Percentiles rank a stretch among this genome's conserved stretches.
These are phyloP conservation scores for Salisapilia sapeloensis DNA, from an alignment of 352 stramenopile genomes.

Conservation along the genomic window DNA sequence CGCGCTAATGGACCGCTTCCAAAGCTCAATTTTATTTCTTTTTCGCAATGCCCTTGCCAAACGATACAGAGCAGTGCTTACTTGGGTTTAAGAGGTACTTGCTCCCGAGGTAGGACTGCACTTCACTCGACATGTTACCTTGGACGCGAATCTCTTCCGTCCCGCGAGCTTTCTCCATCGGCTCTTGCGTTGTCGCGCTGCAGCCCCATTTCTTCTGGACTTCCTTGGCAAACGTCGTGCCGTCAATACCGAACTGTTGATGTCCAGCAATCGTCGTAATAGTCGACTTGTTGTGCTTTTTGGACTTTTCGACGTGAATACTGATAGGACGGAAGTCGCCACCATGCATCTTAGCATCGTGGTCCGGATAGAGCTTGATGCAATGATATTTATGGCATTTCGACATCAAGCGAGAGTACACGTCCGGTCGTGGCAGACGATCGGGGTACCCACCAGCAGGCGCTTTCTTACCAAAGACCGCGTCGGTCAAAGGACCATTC, in stretches of 20 bases:
- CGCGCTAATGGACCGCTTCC: too few species aligned
- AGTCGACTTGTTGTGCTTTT: slow-evolving; percentile 52
- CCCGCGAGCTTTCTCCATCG: slow-evolving; percentile 37
- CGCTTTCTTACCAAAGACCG: slow-evolving; percentile 51
- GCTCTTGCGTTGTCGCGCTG: slow-evolving; percentile 28
- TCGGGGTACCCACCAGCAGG: slow-evolving; percentile 37
- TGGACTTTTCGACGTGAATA: slow-evolving; percentile 47
- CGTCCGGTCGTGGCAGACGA: slow-evolving; percentile 30
- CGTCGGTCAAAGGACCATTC: slow-evolving; percentile 46
- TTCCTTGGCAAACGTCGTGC: slow-evolving; percentile 48
- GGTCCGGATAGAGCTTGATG: slow-evolving; percentile 47
- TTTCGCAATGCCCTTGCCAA: slow-evolving; percentile 62
- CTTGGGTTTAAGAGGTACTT: slow-evolving; percentile 45
- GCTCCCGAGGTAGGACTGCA: slow-evolving; percentile 37
- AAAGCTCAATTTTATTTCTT: slow-evolving; percentile 49
- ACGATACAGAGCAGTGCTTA: slow-evolving; percentile 53
- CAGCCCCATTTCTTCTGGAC: slow-evolving; percentile 73
- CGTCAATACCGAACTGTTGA: slow-evolving; percentile 67
- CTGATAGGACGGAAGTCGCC: slow-evolving; percentile 37
- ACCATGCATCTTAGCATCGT: slow-evolving; percentile 39
- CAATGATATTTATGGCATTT: slow-evolving; percentile 57
- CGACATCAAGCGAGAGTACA: slow-evolving; percentile 25
- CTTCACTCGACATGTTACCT: slow-evolving; percentile 65
- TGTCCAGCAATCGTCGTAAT: slow-evolving; percentile 58
- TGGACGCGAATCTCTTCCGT: slow-evolving; percentile 71